A percentile compares a stretch with the other conserved stretches of the same genome.
phyloP scores from a whole-genome alignment of 1,284 basidiomycete species.

The Tylopilus orsonianus region DNA sequence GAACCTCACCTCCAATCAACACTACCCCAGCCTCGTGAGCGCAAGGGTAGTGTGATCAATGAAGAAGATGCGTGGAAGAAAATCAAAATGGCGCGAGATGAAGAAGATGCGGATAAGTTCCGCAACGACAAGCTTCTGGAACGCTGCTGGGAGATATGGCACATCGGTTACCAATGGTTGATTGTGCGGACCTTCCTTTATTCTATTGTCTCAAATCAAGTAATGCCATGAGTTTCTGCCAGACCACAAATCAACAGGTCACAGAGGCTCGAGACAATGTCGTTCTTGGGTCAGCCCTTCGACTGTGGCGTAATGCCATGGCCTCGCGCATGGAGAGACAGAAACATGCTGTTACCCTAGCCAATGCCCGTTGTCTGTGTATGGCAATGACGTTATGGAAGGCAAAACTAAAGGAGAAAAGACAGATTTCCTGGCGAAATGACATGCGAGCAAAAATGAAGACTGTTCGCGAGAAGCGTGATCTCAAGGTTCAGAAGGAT shows the following conservation, averaged over 20 bases:
- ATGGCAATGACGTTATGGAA: conserved; percentile 49
- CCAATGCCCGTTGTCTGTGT: conserved; percentile 44
- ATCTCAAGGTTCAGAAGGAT: conserved; percentile 48
- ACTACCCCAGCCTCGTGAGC: conserved; percentile 32
- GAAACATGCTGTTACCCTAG: conserved; percentile 40
- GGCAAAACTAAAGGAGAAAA: conserved; percentile 46
- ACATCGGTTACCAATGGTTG: conserved; percentile 65
- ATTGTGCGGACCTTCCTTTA: conserved; percentile 46
- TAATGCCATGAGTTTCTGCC: conserved; percentile 14
- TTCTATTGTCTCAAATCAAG: conserved; percentile 13
- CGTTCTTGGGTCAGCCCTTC: conserved; percentile 53
- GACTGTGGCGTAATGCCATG: conserved; percentile 53
- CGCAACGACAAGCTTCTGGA: conserved; percentile 59
- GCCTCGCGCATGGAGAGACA: conserved; percentile 40
- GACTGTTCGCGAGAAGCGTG: conserved; percentile 51
- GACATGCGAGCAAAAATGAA: conserved; percentile 71
- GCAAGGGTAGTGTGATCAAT: conserved; percentile 50
- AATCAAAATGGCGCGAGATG: conserved; percentile 65
- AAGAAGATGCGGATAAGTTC: conserved; percentile 69
- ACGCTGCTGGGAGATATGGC: conserved; percentile 72
- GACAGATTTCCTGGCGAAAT: conserved; percentile 57
- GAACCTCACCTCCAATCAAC: conserved; percentile 20
- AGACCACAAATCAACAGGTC: conserved; percentile 68
- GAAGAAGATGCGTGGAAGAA: conserved; percentile 77
- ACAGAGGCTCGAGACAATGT: conserved; percentile 56